These are phyloP conservation scores for Ogataea philodendri DNA, from an alignment of 805 yeast genomes.

Conservation along the genomic window DNA sequence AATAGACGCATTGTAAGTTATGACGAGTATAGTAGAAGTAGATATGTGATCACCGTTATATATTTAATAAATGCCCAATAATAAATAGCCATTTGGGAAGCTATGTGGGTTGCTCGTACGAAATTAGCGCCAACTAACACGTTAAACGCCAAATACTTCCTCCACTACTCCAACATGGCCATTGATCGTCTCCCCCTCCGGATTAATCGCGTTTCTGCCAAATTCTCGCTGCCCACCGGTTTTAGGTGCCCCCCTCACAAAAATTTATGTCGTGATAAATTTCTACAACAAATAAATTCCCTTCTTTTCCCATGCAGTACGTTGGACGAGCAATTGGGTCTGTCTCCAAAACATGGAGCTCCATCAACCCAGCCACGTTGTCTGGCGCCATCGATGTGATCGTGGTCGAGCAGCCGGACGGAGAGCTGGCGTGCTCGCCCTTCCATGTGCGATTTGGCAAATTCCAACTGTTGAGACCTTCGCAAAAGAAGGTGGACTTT, in stretches of 20 bases:
- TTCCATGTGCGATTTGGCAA: slow-evolving; percentile 96
- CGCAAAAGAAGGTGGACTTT: slow-evolving; percentile 90
- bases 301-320: slow-evolving; percentile 73
- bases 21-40: too few species aligned
- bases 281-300: slow-evolving; percentile 5
- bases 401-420: slow-evolving; percentile 86
- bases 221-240: not conserved
- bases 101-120: too few species aligned
- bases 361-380: slow-evolving; percentile 92
- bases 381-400: slow-evolving; percentile 97
- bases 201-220: too few species aligned
- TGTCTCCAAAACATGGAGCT: slow-evolving; percentile 95
- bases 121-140: too few species aligned
- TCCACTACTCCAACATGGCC: too few species aligned
- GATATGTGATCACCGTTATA: too few species aligned
- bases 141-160: too few species aligned
- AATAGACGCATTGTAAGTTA: too few species aligned
- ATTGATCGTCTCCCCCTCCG: too few species aligned
- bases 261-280: too few species aligned
- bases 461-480: slow-evolving; percentile 87
- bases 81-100: too few species aligned
- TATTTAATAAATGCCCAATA: too few species aligned
- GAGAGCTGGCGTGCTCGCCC: slow-evolving; percentile 76
- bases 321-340: slow-evolving; percentile 94
- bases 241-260: slow-evolving; percentile 6